Evolutionary conservation across 1,139 yeast species (phyloP).

Genomic region (Kurtzmaniella quercitrusa): DNA sequence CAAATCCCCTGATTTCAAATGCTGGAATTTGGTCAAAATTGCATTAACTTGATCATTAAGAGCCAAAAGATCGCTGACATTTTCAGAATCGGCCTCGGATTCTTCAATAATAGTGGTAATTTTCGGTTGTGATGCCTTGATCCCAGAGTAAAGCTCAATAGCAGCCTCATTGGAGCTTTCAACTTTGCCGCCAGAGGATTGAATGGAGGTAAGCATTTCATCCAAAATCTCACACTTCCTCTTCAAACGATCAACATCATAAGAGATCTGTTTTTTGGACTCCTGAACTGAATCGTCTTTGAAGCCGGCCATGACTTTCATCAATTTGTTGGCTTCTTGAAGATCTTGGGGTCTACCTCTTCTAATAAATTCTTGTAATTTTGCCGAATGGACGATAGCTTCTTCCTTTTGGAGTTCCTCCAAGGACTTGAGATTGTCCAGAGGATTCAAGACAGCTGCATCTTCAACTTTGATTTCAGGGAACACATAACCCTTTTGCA

Average conservation of each 20-base stretch:
- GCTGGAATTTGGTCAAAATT: constrained; percentile 62
- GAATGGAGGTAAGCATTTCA: constrained; percentile 71
- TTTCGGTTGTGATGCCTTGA: constrained; percentile 85
- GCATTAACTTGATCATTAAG: constrained; percentile 77
- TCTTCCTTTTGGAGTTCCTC: constrained; percentile 93
- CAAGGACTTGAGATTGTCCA: constrained; percentile 81
- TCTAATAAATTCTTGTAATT: constrained; percentile 89
- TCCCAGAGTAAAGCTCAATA: constrained; percentile 69
- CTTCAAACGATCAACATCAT: constrained; percentile 79
- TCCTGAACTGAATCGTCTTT: constrained; percentile 70
- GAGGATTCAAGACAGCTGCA: constrained; percentile 90
- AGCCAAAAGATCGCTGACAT: constrained; percentile 58
- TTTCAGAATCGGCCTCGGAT: constrained; percentile 54
- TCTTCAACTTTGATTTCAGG: constrained; percentile 91
- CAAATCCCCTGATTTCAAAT: constrained; percentile 61
- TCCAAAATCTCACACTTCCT: constrained; percentile 87
- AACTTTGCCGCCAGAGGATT: constrained; percentile 34
- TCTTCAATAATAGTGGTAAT: constrained; percentile 79
- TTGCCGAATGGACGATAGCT: constrained; percentile 87
- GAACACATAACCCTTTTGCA: constrained; percentile 84
- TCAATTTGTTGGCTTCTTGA: constrained; percentile 91
- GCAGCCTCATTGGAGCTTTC: constrained; percentile 65
- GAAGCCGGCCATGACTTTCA: constrained; percentile 98
- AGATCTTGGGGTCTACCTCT: constrained; percentile 95
- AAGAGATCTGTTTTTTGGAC: constrained; percentile 74